Conservation (phyloP, 2,329 filamentous ascomycete species). For the Geoglossum cookeanum region DNA sequence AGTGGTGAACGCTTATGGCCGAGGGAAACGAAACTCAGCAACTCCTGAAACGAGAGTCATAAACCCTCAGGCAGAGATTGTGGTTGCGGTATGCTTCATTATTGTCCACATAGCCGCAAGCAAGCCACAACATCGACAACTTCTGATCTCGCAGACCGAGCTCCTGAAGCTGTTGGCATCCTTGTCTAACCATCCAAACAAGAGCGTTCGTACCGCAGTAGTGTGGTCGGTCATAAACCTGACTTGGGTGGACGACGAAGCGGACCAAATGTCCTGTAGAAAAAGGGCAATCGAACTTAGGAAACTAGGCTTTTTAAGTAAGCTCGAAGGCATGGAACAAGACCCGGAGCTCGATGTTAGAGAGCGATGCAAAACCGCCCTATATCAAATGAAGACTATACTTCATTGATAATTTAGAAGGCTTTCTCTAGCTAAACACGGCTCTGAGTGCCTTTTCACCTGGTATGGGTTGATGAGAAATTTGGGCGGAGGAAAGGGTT, state of each 20-base stretch:
- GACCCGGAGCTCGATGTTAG: conserved; percentile 67
- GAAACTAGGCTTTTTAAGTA: conserved; percentile 49
- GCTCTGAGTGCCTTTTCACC: background rate
- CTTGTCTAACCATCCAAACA: conserved; percentile 54
- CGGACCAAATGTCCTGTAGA: conserved; percentile 43
- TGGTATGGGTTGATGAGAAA: background rate
- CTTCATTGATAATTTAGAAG: conserved; percentile 1
- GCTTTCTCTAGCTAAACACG: background rate
- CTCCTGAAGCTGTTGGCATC: conserved; percentile 54
- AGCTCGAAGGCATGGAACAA: conserved; percentile 40
- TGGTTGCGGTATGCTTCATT: conserved; percentile 61
- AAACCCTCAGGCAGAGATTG: conserved; percentile 42
- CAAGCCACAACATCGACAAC: conserved; percentile 54
- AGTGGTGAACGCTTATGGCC: conserved; percentile 30
- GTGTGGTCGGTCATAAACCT: conserved; percentile 78
- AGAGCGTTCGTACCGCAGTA: conserved; percentile 56
- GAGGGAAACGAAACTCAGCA: conserved; percentile 21
- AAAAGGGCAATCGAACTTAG: conserved; percentile 50
- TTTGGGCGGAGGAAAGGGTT: background rate
- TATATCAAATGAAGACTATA: conserved; percentile 42
- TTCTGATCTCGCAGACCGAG: conserved; percentile 57
- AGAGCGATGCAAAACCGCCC: conserved; percentile 64
- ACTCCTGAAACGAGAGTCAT: conserved; percentile 30
- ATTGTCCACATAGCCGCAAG: conserved; percentile 80
- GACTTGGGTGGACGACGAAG: conserved; percentile 58